These are phyloP conservation scores for Coniochaeta ligniaria DNA, from an alignment of 2,329 filamentous ascomycete genomes.

Conservation along the genomic window DNA sequence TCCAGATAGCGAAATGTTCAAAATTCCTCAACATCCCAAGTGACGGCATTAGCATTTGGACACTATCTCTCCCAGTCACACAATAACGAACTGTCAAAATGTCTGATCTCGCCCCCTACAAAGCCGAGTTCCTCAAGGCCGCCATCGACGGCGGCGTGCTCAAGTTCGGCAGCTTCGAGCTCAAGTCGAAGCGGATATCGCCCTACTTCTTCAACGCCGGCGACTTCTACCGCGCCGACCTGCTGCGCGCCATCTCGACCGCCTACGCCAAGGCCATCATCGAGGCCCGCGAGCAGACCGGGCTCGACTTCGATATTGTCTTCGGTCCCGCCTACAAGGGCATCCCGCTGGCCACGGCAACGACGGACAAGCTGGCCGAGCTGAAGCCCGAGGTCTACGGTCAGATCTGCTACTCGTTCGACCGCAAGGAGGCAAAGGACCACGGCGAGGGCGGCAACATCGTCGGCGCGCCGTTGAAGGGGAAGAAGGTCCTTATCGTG, in stretches of 20 bases:
- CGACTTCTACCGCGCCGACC: slow-evolving; percentile 73
- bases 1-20: background rate
- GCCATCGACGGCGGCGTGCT: slow-evolving; percentile 63
- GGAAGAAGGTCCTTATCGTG: slow-evolving; percentile 80
- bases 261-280: slow-evolving; percentile 70
- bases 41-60: background rate
- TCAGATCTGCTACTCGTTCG: slow-evolving; percentile 76
- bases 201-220: slow-evolving; percentile 99
- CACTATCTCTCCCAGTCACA: background rate
- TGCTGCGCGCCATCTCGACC: slow-evolving; percentile 69
- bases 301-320: slow-evolving; percentile 68
- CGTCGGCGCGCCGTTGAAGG: slow-evolving; percentile 78
- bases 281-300: slow-evolving; percentile 31
- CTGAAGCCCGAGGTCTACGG: slow-evolving; percentile 61
- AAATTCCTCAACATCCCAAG: background rate
- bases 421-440: slow-evolving; percentile 93
- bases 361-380: slow-evolving; percentile 67
- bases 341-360: slow-evolving; percentile 78
- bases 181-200: slow-evolving; percentile 87
- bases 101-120: slow-evolving; percentile 53
- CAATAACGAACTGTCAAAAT: slow-evolving; percentile 21
- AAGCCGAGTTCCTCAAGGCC: slow-evolving; percentile 64
- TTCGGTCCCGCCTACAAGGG: slow-evolving; percentile 97
- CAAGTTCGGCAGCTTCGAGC: slow-evolving; percentile 75
- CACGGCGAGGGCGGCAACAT: slow-evolving; percentile 94